Base-by-base conservation (phyloP, 257 asterid genomes). In the Nicotiana benthamiana region DNA sequence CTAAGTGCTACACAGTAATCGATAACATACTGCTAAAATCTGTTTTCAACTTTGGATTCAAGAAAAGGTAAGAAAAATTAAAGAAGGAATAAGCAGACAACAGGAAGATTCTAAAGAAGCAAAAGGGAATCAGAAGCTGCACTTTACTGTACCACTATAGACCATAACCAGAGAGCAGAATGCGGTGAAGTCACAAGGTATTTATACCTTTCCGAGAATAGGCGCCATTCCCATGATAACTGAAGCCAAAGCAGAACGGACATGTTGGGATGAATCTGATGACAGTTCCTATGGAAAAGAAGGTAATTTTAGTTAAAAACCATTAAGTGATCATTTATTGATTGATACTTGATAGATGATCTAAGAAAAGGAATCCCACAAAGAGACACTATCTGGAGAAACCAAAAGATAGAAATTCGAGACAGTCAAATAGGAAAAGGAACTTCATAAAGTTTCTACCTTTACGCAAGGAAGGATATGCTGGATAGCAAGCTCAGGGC, bases 151-250 rank as follows among this genome's bases (percentile, higher is more conserved):
- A 72, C 59, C 15, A 20, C 32, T 24, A 46, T 26, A 26, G 16
- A 48, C 16, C 79, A 48, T 74, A 74, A 74, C n/a, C 8, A 26
- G 61, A 48, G 43, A 74, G 36, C 61, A 74, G n/a, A 48, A 72
- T 26, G 43, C 43, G 24, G 24, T 24, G 61, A 72, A 40, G 48
- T 40, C 48, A 9, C 48, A 40, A 13, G 61, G 60, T 22, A 59
- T 32, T 80, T 62, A 53, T 77, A 86, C 89, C 89, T 86, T 87
- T 43, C 85, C 89, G 60, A 87, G 57, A 80, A 87, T 83, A 70
- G 86, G 89, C 16, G 88, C 85, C 88, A 84, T 84, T 82, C 89
- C 89, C 89, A 87, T 87, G 36, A 87, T 87, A 63, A 87, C 89
- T 60, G 87, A 87, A 59, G 89, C 89, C 84, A 87, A 84, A 70